Evolutionary conservation across 768 basidiomycete species (phyloP).

Genomic region (Tricholoma bakamatsutake): DNA sequence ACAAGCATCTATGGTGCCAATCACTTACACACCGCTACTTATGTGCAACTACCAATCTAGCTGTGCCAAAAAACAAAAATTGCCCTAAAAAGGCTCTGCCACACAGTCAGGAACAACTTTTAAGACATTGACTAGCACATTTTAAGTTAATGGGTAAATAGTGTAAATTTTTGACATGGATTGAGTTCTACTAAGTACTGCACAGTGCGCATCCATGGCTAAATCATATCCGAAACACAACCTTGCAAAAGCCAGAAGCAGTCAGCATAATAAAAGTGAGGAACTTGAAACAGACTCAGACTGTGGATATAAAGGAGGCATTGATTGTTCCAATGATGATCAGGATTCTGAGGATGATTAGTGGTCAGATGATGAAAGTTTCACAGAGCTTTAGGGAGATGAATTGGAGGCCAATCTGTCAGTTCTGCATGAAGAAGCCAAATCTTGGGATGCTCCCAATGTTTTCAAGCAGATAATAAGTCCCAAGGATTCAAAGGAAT

Average conservation of each 20-base stretch:
- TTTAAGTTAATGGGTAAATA: too few relatives aligned
- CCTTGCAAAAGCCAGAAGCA: too few relatives aligned
- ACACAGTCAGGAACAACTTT: neutral
- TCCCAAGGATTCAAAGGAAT: neutral
- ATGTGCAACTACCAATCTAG: neutral
- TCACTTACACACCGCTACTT: neutral
- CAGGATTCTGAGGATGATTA: neutral
- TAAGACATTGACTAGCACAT: too few relatives aligned
- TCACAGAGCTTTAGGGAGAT: neutral
- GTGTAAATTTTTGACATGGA: too few relatives aligned
- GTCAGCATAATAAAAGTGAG: too few relatives aligned
- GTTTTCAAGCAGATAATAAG: neutral
- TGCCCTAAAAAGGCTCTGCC: neutral
- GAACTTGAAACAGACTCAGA: too few relatives aligned
- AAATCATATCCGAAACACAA: too few relatives aligned
- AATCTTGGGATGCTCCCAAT: neutral
- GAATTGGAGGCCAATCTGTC: neutral
- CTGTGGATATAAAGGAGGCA: too few relatives aligned
- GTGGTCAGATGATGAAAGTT: neutral
- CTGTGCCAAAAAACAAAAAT: neutral
- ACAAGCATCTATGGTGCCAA: too few relatives aligned
- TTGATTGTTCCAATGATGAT: neutral
- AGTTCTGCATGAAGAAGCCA: neutral
- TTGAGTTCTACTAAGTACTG: neutral
- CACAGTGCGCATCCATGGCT: too few relatives aligned